A percentile compares a stretch with the other conserved stretches of the same genome.
Evolutionary conservation across 2,329 filamentous ascomycete genomes (phyloP).

Genomic region (Triangularia setosa): DNA sequence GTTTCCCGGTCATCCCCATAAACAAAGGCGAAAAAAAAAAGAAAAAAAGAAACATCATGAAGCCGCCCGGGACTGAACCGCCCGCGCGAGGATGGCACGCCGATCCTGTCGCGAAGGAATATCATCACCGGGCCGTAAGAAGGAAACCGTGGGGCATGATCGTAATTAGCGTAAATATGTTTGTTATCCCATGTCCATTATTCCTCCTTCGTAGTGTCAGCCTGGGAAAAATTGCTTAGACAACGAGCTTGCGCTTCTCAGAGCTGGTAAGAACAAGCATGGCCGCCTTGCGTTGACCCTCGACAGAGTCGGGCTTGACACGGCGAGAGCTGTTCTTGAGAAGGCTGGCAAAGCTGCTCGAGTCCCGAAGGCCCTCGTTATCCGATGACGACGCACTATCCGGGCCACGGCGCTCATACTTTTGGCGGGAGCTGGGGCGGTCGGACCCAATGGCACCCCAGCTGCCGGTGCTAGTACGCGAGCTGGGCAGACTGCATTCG

Average conservation of each 20-base stretch:
- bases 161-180: constrained; percentile 29
- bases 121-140: constrained; percentile 15
- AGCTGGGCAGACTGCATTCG: constrained; percentile 65
- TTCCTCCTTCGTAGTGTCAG: not conserved
- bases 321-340: constrained; percentile 57
- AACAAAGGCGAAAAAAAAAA: constrained; percentile 6
- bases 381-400: constrained; percentile 61
- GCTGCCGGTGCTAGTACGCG: constrained; percentile 69
- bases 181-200: constrained; percentile 9
- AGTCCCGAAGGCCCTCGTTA: constrained; percentile 46
- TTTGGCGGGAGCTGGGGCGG: constrained; percentile 68
- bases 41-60: constrained; percentile 12
- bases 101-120: constrained; percentile 12
- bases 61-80: constrained; percentile 1
- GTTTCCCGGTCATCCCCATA: constrained; percentile 14
- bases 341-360: constrained; percentile 61
- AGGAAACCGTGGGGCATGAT: constrained; percentile 25
- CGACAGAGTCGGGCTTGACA: constrained; percentile 52
- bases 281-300: constrained; percentile 73
- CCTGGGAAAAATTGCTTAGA: constrained; percentile 14
- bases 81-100: constrained; percentile 17
- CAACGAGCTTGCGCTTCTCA: constrained; percentile 78
- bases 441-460: constrained; percentile 84
- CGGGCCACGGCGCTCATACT: constrained; percentile 53
- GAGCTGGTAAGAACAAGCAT: constrained; percentile 83